Base-by-base conservation (phyloP, 176 grass and related monocot species). In the Melocanna baccifera region DNA sequence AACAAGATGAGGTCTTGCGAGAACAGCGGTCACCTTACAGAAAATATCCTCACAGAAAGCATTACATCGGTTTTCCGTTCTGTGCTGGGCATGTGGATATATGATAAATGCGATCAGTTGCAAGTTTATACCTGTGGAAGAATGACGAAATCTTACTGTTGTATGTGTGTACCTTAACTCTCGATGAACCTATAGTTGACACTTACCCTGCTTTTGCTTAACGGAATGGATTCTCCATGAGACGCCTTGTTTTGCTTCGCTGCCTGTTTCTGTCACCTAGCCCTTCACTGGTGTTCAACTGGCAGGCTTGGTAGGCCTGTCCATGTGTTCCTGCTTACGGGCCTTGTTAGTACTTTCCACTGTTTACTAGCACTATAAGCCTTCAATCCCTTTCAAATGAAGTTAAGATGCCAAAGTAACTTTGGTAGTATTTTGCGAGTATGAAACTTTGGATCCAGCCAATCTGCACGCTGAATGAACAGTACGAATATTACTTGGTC, bases 1-100 rank as follows among this genome's bases (percentile, higher is more conserved):
- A 90, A 70, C 68, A 98, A 78, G 96, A 98, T 63, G 96, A 98
- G 45, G 83, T 98, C 8, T 76, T 98, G 76, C 94, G 88, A 95
- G 75, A 68, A 13, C 26, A 52, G 50, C 2, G 1, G 39, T 16
- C 19, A 57, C 64, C 55, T 81, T 63, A 8, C 58, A 76, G 42
- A 81, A 82, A 51, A 12, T 12, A 12, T 58, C n/a, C 23, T 10
- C 22, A 10, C 4, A 58, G 22, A 58, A 57, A 57, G 56, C 22
- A 69, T 61, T 43, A 0, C 26, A n/a, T 46, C 25, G 12, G 28
- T 69, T 57, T 75, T 29, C 22, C 41, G 6, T 81, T 26, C 25
- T 59, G 62, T 70, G 9, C 14, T 61, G 9, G 48, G 56, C 76
- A 37, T 12, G 10, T 58, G 3, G 22, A 43, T 25, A n/a, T 37